Conservation (phyloP, 768 basidiomycete species). For the Solioccasus polychromus region DNA sequence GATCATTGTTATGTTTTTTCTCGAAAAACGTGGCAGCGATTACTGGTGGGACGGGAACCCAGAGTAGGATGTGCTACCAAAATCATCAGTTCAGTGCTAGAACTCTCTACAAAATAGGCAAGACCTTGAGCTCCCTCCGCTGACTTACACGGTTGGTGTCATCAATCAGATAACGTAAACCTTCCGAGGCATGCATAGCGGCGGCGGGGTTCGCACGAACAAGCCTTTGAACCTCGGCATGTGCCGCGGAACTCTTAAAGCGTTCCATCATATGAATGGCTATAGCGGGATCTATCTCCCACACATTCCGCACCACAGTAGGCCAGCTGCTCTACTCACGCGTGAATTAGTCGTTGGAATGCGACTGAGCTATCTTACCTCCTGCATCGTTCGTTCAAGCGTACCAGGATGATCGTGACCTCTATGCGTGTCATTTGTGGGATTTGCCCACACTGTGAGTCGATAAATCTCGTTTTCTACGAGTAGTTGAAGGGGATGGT, state of each 20-base stretch:
- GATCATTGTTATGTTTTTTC: constrained; percentile 77
- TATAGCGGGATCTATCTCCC: constrained; percentile 82
- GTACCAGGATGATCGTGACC: constrained; percentile 57
- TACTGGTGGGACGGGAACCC: constrained; percentile 85
- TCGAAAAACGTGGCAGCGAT: constrained; percentile 84
- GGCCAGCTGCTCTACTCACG: constrained; percentile 58
- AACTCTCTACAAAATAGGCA: constrained; percentile 3
- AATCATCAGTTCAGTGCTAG: not conserved
- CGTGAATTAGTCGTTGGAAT: constrained; percentile 3
- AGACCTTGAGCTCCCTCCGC: constrained; percentile 73
- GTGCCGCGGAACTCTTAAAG: constrained; percentile 66
- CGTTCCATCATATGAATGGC: constrained; percentile 84
- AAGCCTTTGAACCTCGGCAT: constrained; percentile 70
- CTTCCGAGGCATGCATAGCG: constrained; percentile 77
- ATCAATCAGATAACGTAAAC: constrained; percentile 75
- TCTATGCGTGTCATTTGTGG: constrained; percentile 69
- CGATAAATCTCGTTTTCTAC: constrained; percentile 90
- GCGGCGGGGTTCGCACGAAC: constrained; percentile 70
- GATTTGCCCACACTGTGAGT: constrained; percentile 88
- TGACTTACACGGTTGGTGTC: constrained; percentile 58
- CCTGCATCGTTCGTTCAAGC: constrained; percentile 56
- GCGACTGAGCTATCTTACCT: constrained; percentile 43
- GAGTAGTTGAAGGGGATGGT: constrained; percentile 74
- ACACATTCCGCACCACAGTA: constrained; percentile 64
- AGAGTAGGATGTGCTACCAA: constrained; percentile 76